Evolutionary conservation across 2,329 filamentous ascomycete species (phyloP), one percentile per base, ranked within the genome.

Genomic region (Biscogniauxia mediterranea): DNA sequence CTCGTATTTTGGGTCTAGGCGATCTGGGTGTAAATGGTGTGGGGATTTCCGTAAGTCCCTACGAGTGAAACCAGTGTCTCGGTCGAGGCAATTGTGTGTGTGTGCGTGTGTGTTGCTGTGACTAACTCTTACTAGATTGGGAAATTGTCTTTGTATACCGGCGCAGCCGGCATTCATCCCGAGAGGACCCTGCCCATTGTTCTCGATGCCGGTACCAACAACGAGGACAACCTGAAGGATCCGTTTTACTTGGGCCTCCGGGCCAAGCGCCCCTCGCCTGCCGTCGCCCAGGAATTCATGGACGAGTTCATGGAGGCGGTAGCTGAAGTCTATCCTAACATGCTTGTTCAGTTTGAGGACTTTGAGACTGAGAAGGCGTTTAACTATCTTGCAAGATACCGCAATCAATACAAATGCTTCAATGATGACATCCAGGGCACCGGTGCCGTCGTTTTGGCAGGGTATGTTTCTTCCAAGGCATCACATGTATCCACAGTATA

Each of bases 381-480:
- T 85, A 90, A 91, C 65, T 94, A 96, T 72, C 85, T 98, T 50
- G 90, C 95, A 75, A 87, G 92, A 63, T 98, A 98, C 80, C 90
- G 92, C 69, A 83, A 93, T 75, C 85, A 83, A 66, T 94, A 97
- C 83, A 93, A 91, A 77, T 96, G 92, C 84, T 99, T 99, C 86
- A 98, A 98, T 77, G 95, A 98, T 74, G 94, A 99, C 75, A 95
- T 99, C 74, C 94, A 98, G 81, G 94, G 94, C 68, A 98, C 95
- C 69, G 95, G 95, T 70, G 93, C 94, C 65, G 95, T 99, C 72
- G 93, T 98, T 64, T 85, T 97, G 59, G 94, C 86, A 66, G 94
- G 94, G 82, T 87, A 77, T 75, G 82, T 75, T 53, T 59, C n/a
- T 19, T 21, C 25, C 21, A 28, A 49, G n/a, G 11, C 54, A 15